Base-by-base conservation (phyloP, 192 early-diverging fungal genomes). In the Spizellomyces sp. region DNA sequence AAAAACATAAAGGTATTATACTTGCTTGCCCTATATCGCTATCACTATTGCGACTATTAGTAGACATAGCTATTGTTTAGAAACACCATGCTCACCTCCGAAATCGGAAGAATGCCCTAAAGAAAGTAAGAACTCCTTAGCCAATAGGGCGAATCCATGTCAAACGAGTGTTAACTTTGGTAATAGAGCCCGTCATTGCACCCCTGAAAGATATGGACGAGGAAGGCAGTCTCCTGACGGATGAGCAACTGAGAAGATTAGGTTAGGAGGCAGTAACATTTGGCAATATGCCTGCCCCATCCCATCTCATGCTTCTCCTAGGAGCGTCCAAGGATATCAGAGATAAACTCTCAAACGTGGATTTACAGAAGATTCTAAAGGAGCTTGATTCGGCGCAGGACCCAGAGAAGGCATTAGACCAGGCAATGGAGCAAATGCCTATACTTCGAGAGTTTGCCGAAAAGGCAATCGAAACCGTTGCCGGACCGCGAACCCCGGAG, bases 1-100 rank as follows among this genome's bases (percentile, higher is more conserved):
- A 54, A 54, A 54, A 54, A 54, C 50, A 54, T 54, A 54, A 54
- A 54, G 50, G 50, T 54, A 54, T 54, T 19, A 54, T 54, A 36
- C 27, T 36, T 36, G 0, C 3, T 36, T 36, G 12, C 50, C 1
- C 14, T 54, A 54, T 4, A 2, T 54, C 4, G 0, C 17, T 54
- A 12, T 54, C 50, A 54, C 2, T 2, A 0, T 54, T n/a, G 17
- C 1, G 50, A 54, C 50, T 54, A 19, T 54, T 54, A 19, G 1
- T 19, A n/a, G 50, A 54, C 17, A n/a, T 12, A 54, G 27, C 27
- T 36, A 36, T 36, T n/a, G 17, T 54, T 19, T 54, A 54, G 50
- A 54, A 54, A 54, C 50, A 19, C 50, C 50, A 54, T 54, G 50
- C 17, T n/a, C 50, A 0, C 27, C 27, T 36, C 27, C 27, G 27